phyloP scores from a whole-genome alignment of 768 basidiomycete genomes.

The Mycena crocata region DNA sequence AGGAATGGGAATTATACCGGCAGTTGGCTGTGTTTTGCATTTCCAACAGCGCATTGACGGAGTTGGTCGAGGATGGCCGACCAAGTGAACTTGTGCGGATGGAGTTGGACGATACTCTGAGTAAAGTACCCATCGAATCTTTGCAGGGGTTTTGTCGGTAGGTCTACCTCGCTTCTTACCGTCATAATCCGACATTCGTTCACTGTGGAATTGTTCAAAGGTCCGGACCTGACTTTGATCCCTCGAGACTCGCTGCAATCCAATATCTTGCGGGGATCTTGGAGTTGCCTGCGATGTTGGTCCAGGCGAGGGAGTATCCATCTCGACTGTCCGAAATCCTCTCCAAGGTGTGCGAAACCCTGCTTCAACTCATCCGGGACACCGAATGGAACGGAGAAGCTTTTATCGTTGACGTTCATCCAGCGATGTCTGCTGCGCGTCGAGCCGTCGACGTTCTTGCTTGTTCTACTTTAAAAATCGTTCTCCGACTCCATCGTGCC shows the following conservation, averaged over 20 bases:
- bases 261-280: conserved; percentile 15
- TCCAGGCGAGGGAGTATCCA: not conserved
- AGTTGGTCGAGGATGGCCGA: not conserved
- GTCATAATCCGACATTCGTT: too few relatives aligned
- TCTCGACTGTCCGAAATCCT: not conserved
- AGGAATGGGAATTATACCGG: conserved; percentile 9
- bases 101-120: not conserved
- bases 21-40: conserved; percentile 13
- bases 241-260: conserved; percentile 7
- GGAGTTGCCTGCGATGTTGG: not conserved
- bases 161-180: too few relatives aligned
- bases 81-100: conserved; percentile 5
- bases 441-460: not conserved
- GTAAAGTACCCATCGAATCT: conserved; percentile 1
- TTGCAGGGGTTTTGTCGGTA: not conserved
- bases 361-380: conserved; percentile 1
- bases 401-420: not conserved
- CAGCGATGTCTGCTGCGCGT: not conserved
- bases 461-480: not conserved
- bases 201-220: too few relatives aligned
- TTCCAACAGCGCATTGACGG: not conserved
- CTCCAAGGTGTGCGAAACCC: not conserved
- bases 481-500: not conserved
- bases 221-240: not conserved
- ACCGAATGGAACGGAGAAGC: not conserved